Evolutionary conservation across 129 eudicot genomes (phyloP).

Genomic region (Silybum marianum): DNA sequence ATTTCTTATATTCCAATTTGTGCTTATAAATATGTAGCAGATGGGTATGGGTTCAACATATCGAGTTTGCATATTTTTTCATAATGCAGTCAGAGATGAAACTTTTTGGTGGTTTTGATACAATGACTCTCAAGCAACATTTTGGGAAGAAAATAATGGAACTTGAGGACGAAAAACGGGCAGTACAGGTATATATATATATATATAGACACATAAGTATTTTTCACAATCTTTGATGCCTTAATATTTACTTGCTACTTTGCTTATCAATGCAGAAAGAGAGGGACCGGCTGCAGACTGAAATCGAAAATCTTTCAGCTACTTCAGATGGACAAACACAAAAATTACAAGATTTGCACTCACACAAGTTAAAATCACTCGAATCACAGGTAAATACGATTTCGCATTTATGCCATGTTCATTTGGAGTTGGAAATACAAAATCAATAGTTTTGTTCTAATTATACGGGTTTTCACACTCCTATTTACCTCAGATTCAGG

Average conservation of each 20-base stretch:
- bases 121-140: slow-evolving; percentile 93
- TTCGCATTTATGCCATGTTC: slow-evolving; percentile 2
- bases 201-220: background rate
- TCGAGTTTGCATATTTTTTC: background rate
- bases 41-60: background rate
- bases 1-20: background rate
- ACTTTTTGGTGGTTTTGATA: slow-evolving; percentile 82
- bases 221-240: background rate
- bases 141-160: slow-evolving; percentile 94
- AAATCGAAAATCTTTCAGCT: slow-evolving; percentile 83
- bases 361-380: slow-evolving; percentile 85
- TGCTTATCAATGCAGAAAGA: slow-evolving; percentile 60
- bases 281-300: slow-evolving; percentile 86
- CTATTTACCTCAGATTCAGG: slow-evolving; percentile 65
- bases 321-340: slow-evolving; percentile 87
- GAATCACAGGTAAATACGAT: slow-evolving; percentile 70
- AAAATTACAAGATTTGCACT: slow-evolving; percentile 83
- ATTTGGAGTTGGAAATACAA: slow-evolving; percentile 1
- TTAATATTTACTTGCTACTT: background rate
- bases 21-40: background rate
- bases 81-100: slow-evolving; percentile 89
- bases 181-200: slow-evolving; percentile 64
- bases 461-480: background rate
- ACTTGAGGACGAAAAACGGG: slow-evolving; percentile 96
- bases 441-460: background rate